phyloP scores from a whole-genome alignment of 2,329 filamentous ascomycete genomes.

The Cercospora sesami region DNA sequence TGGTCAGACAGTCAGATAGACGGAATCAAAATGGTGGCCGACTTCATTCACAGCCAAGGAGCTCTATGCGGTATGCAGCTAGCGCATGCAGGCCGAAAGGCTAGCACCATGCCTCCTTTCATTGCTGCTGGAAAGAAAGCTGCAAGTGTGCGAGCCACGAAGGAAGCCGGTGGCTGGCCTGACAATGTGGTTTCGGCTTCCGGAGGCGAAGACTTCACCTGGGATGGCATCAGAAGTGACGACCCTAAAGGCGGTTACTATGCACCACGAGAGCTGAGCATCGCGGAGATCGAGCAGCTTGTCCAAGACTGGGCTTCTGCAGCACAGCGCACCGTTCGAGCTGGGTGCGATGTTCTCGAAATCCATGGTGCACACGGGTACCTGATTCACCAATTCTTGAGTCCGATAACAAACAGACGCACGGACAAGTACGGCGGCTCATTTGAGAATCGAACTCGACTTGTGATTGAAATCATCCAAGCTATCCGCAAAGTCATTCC shows the following conservation, averaged over 20 bases:
- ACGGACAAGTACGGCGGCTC: slow-evolving; percentile 67
- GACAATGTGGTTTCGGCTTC: slow-evolving; percentile 58
- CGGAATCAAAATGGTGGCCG: slow-evolving; percentile 67
- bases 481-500: slow-evolving; percentile 59
- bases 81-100: slow-evolving; percentile 71
- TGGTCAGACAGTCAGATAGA: slow-evolving; percentile 82
- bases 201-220: slow-evolving; percentile 44
- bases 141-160: slow-evolving; percentile 54
- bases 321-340: slow-evolving; percentile 54
- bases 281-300: slow-evolving; percentile 64
- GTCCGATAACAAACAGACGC: slow-evolving; percentile 66
- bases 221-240: slow-evolving; percentile 39
- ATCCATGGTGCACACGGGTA: slow-evolving; percentile 81
- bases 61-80: slow-evolving; percentile 77
- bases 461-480: slow-evolving; percentile 65
- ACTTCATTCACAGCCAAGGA: slow-evolving; percentile 76
- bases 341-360: slow-evolving; percentile 76
- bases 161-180: slow-evolving; percentile 54
- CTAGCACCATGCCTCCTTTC: slow-evolving; percentile 62
- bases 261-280: slow-evolving; percentile 54
- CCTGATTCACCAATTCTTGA: slow-evolving; percentile 68
- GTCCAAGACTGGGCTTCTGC: slow-evolving; percentile 65
- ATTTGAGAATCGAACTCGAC: slow-evolving; percentile 68
- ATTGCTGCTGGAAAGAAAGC: slow-evolving; percentile 43
- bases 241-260: slow-evolving; percentile 40